These are phyloP conservation scores for Mayamaea pseudoterrestris DNA, from an alignment of 108 stramenopile genomes.

Conservation along the genomic window DNA sequence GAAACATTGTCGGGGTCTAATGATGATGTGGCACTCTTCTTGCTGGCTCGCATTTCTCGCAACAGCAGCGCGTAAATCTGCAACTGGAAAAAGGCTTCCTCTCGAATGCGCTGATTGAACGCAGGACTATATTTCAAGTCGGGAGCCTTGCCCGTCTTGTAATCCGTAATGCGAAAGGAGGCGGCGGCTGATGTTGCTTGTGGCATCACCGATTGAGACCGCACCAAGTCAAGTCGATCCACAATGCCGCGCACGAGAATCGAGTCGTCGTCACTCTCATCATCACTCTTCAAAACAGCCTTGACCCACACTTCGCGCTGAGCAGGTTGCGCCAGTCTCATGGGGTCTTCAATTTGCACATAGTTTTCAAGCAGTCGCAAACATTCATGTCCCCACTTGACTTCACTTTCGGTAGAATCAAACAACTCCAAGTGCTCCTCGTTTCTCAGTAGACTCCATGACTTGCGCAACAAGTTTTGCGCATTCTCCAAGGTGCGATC, in stretches of 20 bases:
- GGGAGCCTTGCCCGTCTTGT: slow-evolving; percentile 87
- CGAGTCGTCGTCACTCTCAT: background rate
- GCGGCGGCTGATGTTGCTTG: slow-evolving; percentile 11
- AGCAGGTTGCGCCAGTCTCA: slow-evolving; percentile 26
- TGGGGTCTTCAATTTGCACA: slow-evolving; percentile 58
- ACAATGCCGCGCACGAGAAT: slow-evolving; percentile 71
- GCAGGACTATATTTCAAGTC: slow-evolving; percentile 59
- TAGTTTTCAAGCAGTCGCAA: slow-evolving; percentile 67
- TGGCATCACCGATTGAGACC: slow-evolving; percentile 4
- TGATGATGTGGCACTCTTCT: background rate
- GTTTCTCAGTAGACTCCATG: slow-evolving; percentile 37
- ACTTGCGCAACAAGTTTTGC: slow-evolving; percentile 64
- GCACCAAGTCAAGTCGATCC: slow-evolving; percentile 73
- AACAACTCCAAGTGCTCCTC: slow-evolving; percentile 47
- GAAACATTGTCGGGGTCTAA: background rate
- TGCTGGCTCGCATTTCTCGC: slow-evolving; percentile 32
- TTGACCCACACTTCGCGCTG: slow-evolving; percentile 66
- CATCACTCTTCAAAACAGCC: slow-evolving; percentile 28
- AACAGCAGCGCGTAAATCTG: slow-evolving; percentile 74
- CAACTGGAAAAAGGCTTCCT: slow-evolving; percentile 75
- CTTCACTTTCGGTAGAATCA: slow-evolving; percentile 30
- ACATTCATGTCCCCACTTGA: slow-evolving; percentile 61
- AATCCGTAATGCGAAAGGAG: slow-evolving; percentile 58
- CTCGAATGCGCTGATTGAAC: slow-evolving; percentile 57
- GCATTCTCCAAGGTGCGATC: slow-evolving; percentile 58